These are phyloP conservation scores for Penicillium sp. DNA, from an alignment of 2,329 filamentous ascomycete genomes.

Conservation along the genomic window DNA sequence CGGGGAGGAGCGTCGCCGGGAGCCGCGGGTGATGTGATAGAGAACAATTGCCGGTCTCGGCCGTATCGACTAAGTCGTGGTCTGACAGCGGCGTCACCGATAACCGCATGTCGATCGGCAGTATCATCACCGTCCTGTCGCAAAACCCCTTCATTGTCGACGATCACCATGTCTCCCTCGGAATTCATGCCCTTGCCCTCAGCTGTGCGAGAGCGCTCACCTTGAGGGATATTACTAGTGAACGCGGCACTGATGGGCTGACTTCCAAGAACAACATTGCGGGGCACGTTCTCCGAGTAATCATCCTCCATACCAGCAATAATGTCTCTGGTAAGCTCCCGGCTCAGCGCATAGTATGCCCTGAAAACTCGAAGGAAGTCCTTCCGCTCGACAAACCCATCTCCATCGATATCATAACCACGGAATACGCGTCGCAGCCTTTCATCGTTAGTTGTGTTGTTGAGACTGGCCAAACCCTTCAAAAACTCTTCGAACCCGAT, in stretches of 20 bases:
- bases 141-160: slow-evolving; percentile 58
- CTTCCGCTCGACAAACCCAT: slow-evolving; percentile 78
- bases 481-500: slow-evolving; percentile 94
- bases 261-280: slow-evolving; percentile 69
- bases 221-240: slow-evolving; percentile 63
- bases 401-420: slow-evolving; percentile 84
- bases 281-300: slow-evolving; percentile 68
- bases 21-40: slow-evolving; percentile 28
- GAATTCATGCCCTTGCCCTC: slow-evolving; percentile 63
- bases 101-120: slow-evolving; percentile 58
- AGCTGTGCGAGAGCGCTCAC: slow-evolving; percentile 57
- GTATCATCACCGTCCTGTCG: slow-evolving; percentile 59
- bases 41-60: slow-evolving; percentile 33
- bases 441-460: slow-evolving; percentile 57
- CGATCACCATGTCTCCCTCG: slow-evolving; percentile 63
- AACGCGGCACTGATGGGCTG: slow-evolving; percentile 77
- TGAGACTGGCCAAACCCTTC: slow-evolving; percentile 67
- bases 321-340: slow-evolving; percentile 82
- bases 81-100: slow-evolving; percentile 48
- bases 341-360: slow-evolving; percentile 86
- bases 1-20: slow-evolving; percentile 12
- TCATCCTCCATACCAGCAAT: slow-evolving; percentile 74
- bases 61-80: slow-evolving; percentile 35
- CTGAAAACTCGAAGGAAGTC: slow-evolving; percentile 90
- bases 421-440: slow-evolving; percentile 73